Conservation (phyloP, 1,284 basidiomycete species). For the Veloporphyrellus conicus region DNA sequence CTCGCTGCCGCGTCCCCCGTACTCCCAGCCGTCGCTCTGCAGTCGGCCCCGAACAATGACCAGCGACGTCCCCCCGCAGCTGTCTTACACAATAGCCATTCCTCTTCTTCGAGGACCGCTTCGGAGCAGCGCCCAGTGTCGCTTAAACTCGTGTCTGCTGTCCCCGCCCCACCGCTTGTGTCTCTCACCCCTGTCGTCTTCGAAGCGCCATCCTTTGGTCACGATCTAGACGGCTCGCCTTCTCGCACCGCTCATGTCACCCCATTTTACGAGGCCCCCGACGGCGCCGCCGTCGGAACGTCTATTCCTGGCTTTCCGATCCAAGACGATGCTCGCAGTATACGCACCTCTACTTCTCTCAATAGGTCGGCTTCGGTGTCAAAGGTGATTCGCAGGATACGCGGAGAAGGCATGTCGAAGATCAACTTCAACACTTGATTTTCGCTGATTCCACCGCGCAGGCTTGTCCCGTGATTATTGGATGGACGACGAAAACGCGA, state of each 20-base stretch:
- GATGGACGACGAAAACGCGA: slow-evolving; percentile 97
- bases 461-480: slow-evolving; percentile 86
- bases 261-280: slow-evolving; percentile 51
- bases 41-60: slow-evolving; percentile 36
- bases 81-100: slow-evolving; percentile 41
- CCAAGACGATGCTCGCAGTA: slow-evolving; percentile 75
- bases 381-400: slow-evolving; percentile 81
- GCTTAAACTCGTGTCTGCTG: slow-evolving; percentile 49
- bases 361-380: slow-evolving; percentile 79
- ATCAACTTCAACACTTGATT: not conserved
- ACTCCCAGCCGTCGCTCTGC: slow-evolving; percentile 32
- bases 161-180: slow-evolving; percentile 70
- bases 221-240: slow-evolving; percentile 58
- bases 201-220: slow-evolving; percentile 62
- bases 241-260: slow-evolving; percentile 50
- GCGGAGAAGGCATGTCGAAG: slow-evolving; percentile 67
- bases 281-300: slow-evolving; percentile 59
- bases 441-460: slow-evolving; percentile 31
- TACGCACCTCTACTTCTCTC: slow-evolving; percentile 65
- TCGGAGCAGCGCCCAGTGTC: slow-evolving; percentile 54
- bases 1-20: slow-evolving; percentile 45
- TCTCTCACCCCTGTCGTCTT: slow-evolving; percentile 79
- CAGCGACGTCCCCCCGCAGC: slow-evolving; percentile 53
- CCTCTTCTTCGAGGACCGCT: slow-evolving; percentile 44
- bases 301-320: slow-evolving; percentile 82